phyloP scores from a whole-genome alignment of 202 grass and related monocot genomes.

The Zizania palustris region DNA sequence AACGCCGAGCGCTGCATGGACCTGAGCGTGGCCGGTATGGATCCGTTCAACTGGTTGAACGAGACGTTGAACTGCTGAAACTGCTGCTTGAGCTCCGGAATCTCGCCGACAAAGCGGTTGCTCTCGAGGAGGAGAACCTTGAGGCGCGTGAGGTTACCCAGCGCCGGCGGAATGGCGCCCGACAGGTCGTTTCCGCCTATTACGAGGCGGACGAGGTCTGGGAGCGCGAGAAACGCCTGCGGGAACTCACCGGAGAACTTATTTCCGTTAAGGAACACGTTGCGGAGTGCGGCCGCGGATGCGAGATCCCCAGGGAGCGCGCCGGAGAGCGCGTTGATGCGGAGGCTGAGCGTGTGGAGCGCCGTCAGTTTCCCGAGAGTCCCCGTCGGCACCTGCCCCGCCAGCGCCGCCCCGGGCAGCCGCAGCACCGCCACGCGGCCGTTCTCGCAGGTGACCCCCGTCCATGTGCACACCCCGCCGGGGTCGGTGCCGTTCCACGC shows the following conservation, averaged over 20 bases:
- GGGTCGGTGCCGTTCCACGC: slow-evolving; percentile 47
- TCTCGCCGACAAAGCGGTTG: slow-evolving; percentile 56
- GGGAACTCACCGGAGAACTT: slow-evolving; percentile 55
- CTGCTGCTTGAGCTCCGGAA: slow-evolving; percentile 48
- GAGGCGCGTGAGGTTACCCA: slow-evolving; percentile 60
- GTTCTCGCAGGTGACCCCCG: slow-evolving; percentile 51
- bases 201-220: slow-evolving; percentile 42
- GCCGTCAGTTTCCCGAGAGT: slow-evolving; percentile 64
- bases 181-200: slow-evolving; percentile 54
- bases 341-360: slow-evolving; percentile 61
- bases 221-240: slow-evolving; percentile 29
- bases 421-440: slow-evolving; percentile 48
- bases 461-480: slow-evolving; percentile 44
- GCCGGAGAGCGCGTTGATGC: slow-evolving; percentile 55
- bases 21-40: slow-evolving; percentile 54
- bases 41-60: slow-evolving; percentile 64
- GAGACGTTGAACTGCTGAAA: slow-evolving; percentile 70
- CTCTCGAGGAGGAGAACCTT: slow-evolving; percentile 49
- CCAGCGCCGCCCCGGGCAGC: slow-evolving; percentile 44
- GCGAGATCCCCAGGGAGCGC: slow-evolving; percentile 47
- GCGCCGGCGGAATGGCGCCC: slow-evolving; percentile 37
- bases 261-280: slow-evolving; percentile 62
- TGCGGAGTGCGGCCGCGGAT: slow-evolving; percentile 23
- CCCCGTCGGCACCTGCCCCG: slow-evolving; percentile 34
- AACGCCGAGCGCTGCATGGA: slow-evolving; percentile 47